Evolutionary conservation across 257 asterid genomes (phyloP), one percentile per base, ranked within the genome.

Genomic region (Eustoma russellianum): DNA sequence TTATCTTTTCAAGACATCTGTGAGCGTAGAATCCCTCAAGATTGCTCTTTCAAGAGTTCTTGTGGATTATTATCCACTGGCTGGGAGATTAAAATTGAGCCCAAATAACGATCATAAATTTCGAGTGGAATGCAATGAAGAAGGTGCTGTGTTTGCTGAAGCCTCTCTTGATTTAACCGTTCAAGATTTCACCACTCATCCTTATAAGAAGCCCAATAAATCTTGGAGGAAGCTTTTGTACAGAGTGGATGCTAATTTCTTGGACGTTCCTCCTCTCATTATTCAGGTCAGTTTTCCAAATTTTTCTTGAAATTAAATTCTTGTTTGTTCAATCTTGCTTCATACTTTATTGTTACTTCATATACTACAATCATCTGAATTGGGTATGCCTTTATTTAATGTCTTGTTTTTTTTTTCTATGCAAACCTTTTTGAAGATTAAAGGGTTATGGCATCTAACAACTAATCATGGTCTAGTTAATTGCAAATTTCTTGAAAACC

Each of bases 121-220:
- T 6, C 77, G 77, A 41, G 74, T 88, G 0, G 85, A 80, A n/a
- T 88, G 97, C 55, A 88, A 82, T 62, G 95, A 85, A 41, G 74
- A 79, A 57, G 97, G 97, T 14, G 97, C 92, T 9, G 74, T 85
- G 10, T 88, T 82, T 45, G 89, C 83, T 0, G 95, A 85, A 66
- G 95, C 89, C 13, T 30, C 46, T 48, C 72, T 83, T 82, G 83
- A 77, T 64, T 58, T 83, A 47, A 78, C 78, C 6, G 84, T 63
- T 7, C 79, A 68, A 0, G 81, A 80, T 30, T 71, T 88, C 52
- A n/a, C n/a, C n/a, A 19, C 74, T 40, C 34, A 72, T 34, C 50
- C 74, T 60, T 86, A 72, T 0, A 34, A n/a, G 2, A 78, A 72
- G 58, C 97, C 97, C 8, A 75, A 77, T 71, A 66, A 46, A 74